phyloP scores from a whole-genome alignment of 1,284 basidiomycete species.

The Pascua sp. region DNA sequence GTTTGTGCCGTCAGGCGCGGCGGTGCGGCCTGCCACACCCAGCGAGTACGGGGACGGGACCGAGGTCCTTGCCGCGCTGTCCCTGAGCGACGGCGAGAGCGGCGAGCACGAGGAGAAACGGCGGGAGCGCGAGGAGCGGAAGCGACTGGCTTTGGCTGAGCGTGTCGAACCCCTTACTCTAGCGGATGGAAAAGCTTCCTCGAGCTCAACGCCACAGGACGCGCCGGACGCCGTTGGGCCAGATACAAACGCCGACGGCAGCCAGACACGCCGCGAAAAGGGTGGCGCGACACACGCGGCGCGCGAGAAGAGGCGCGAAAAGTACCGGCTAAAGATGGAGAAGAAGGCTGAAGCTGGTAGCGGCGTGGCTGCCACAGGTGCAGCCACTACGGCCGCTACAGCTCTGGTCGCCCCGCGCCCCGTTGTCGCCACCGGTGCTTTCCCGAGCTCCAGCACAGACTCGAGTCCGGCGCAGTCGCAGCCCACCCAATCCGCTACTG shows the following conservation, averaged over 20 bases:
- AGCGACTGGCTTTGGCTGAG: not conserved
- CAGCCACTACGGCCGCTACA: not conserved
- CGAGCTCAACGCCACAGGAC: too few species aligned
- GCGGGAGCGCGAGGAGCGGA: not conserved
- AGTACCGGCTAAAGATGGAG: conserved; percentile 15
- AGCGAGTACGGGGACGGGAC: conserved; percentile 14
- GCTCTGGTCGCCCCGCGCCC: conserved; percentile 1
- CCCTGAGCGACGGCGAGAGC: conserved; percentile 5
- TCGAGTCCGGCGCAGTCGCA: too few species aligned
- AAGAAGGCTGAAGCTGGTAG: not conserved
- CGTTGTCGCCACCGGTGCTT: not conserved
- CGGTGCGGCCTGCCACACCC: not conserved
- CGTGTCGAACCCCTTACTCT: too few species aligned
- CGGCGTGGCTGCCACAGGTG: not conserved
- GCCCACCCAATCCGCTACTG: too few species aligned
- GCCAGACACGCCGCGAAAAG: conserved; percentile 3
- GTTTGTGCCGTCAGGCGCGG: conserved; percentile 33
- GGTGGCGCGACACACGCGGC: conserved; percentile 13
- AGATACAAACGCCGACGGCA: not conserved
- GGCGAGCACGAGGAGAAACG: not conserved
- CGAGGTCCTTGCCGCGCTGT: conserved; percentile 3
- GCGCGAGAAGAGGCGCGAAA: conserved; percentile 9
- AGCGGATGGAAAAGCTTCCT: too few species aligned
- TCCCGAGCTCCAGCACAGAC: too few species aligned
- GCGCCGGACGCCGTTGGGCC: too few species aligned